These are phyloP conservation scores for Candida boidinii DNA, from an alignment of 805 yeast genomes.

Conservation along the genomic window DNA sequence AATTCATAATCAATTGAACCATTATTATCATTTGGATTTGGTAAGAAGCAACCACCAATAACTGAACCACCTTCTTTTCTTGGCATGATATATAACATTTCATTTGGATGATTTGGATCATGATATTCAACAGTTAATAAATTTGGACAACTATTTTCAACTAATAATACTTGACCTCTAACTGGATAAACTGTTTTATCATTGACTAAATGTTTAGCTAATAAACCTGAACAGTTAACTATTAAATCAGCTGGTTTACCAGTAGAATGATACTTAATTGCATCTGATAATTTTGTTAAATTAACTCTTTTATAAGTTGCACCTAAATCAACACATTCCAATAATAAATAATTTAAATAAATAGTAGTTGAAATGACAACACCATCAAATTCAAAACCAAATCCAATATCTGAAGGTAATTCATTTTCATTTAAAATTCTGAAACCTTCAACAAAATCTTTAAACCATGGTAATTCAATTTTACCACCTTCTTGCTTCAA, in stretches of 20 bases:
- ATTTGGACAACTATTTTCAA: conserved; percentile 32
- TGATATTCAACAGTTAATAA: conserved; percentile 22
- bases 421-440: conserved; percentile 25
- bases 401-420: conserved; percentile 24
- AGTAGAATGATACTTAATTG: conserved; percentile 30
- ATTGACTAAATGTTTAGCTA: conserved; percentile 34
- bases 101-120: conserved; percentile 27
- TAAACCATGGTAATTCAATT: conserved; percentile 40
- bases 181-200: conserved; percentile 40
- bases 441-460: conserved; percentile 32
- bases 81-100: conserved; percentile 55
- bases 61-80: conserved; percentile 66
- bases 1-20: conserved; percentile 31
- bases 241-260: conserved; percentile 37
- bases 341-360: conserved; percentile 23
- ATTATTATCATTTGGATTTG: conserved; percentile 10
- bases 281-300: conserved; percentile 38
- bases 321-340: conserved; percentile 37
- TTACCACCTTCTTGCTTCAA: conserved; percentile 7
- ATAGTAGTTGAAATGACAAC: conserved; percentile 21
- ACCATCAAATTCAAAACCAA: conserved; percentile 38
- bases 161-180: conserved; percentile 52
- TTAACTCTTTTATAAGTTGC: conserved; percentile 36
- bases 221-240: conserved; percentile 51
- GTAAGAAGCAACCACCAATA: conserved; percentile 44